phyloP scores from a whole-genome alignment of 106 monocot species.

The Dactylorhiza incarnata region DNA sequence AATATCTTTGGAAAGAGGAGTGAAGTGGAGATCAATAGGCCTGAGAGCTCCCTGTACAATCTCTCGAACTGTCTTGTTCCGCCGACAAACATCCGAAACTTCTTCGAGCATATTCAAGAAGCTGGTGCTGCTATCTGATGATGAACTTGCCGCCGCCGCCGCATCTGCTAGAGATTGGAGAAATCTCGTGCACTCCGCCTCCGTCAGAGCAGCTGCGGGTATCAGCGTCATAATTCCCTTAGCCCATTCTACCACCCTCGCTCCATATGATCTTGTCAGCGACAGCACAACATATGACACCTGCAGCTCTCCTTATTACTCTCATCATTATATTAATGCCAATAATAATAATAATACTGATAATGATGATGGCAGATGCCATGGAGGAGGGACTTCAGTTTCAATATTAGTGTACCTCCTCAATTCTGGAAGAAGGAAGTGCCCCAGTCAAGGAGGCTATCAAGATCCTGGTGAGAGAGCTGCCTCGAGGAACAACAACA shows the following conservation, averaged over 20 bases:
- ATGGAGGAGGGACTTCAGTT: not conserved
- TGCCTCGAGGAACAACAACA: constrained; percentile 60
- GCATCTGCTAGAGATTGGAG: constrained; percentile 55
- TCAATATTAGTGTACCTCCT: constrained; percentile 39
- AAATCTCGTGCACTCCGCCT: constrained; percentile 57
- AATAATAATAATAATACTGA: too few relatives aligned
- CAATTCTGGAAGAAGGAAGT: constrained; percentile 75
- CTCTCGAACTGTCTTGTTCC: constrained; percentile 81
- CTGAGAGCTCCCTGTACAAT: constrained; percentile 86
- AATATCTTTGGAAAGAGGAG: constrained; percentile 14
- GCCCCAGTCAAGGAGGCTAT: constrained; percentile 88
- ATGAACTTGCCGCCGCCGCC: constrained; percentile 11
- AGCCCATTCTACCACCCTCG: constrained; percentile 62
- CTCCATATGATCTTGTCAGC: constrained; percentile 55
- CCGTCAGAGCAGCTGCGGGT: constrained; percentile 72
- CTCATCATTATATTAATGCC: too few relatives aligned
- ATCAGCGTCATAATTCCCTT: constrained; percentile 61
- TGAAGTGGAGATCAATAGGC: constrained; percentile 71
- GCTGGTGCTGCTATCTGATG: constrained; percentile 28
- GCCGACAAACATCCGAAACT: constrained; percentile 81
- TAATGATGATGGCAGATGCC: too few relatives aligned
- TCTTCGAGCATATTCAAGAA: constrained; percentile 59
- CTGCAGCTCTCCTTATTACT: constrained; percentile 17
- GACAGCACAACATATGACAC: constrained; percentile 65
- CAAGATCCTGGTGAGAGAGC: constrained; percentile 76